These are phyloP conservation scores for Alternaria sp. DNA, from an alignment of 2,329 filamentous ascomycete species.

Conservation along the genomic window DNA sequence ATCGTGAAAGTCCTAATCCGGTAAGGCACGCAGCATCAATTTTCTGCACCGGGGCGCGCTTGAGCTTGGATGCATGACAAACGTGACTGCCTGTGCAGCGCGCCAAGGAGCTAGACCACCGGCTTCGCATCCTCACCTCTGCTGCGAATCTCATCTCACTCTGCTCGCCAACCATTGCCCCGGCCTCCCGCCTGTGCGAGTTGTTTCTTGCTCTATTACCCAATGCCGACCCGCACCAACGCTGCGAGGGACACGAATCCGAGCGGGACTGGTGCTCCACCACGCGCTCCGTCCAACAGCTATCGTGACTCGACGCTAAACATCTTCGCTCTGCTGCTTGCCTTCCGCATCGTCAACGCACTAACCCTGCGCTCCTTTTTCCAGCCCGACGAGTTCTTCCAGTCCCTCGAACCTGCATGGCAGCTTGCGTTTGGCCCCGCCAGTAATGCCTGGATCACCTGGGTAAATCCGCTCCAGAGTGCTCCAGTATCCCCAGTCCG, in stretches of 20 bases:
- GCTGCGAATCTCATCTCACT: constrained; percentile 22
- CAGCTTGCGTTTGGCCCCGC: constrained; percentile 77
- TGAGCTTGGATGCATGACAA: constrained; percentile 29
- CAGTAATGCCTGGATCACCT: constrained; percentile 91
- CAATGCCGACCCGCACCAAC: constrained; percentile 40
- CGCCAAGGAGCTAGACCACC: constrained; percentile 24
- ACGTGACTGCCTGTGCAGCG: constrained; percentile 24
- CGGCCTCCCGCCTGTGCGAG: constrained; percentile 27
- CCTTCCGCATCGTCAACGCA: constrained; percentile 80
- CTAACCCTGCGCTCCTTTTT: constrained; percentile 86
- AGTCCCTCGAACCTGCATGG: constrained; percentile 95
- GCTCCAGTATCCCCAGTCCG: constrained; percentile 17
- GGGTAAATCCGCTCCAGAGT: constrained; percentile 65
- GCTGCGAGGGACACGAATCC: constrained; percentile 40
- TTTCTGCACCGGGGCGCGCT: constrained; percentile 29
- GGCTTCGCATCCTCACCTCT: constrained; percentile 29
- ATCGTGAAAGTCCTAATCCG: constrained; percentile 44
- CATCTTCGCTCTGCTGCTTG: constrained; percentile 56
- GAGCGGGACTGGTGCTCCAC: constrained; percentile 28
- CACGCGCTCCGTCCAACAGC: constrained; percentile 25
- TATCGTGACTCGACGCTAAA: constrained; percentile 41
- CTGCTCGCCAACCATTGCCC: constrained; percentile 27
- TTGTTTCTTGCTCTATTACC: constrained; percentile 28
- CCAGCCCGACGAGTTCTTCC: constrained; percentile 97
- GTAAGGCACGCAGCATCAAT: constrained; percentile 35